Evolutionary conservation across 2,329 filamentous ascomycete genomes (phyloP).

Genomic region (Sclerotinia borealis): DNA sequence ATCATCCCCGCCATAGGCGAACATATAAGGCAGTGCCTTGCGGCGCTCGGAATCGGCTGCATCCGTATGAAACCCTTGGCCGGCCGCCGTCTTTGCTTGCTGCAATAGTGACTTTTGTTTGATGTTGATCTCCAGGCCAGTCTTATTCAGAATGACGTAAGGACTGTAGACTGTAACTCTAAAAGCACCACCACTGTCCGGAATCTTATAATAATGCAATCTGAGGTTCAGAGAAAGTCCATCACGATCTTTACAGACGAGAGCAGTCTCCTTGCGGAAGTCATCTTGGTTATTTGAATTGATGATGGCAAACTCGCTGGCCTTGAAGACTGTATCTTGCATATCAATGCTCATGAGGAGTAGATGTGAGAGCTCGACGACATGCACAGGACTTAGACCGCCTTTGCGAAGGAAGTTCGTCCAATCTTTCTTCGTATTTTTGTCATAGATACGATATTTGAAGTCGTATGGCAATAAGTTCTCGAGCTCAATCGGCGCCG

Average conservation of each 20-base stretch:
- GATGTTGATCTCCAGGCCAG: slow-evolving; percentile 80
- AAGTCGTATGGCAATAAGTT: slow-evolving; percentile 96
- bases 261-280: slow-evolving; percentile 73
- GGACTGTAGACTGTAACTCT: slow-evolving; percentile 92
- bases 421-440: slow-evolving; percentile 98
- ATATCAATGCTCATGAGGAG: slow-evolving; percentile 90
- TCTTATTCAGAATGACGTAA: slow-evolving; percentile 93
- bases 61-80: slow-evolving; percentile 58
- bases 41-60: slow-evolving; percentile 47
- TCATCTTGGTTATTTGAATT: slow-evolving; percentile 84
- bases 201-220: slow-evolving; percentile 85
- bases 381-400: slow-evolving; percentile 93
- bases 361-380: slow-evolving; percentile 91
- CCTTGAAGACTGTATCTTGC: slow-evolving; percentile 90
- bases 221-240: slow-evolving; percentile 74
- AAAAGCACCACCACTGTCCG: slow-evolving; percentile 91
- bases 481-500: slow-evolving; percentile 87
- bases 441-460: slow-evolving; percentile 98
- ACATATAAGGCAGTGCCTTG: slow-evolving; percentile 91
- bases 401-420: slow-evolving; percentile 96
- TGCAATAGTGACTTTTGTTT: slow-evolving; percentile 86
- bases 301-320: slow-evolving; percentile 95
- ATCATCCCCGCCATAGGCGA: slow-evolving; percentile 84
- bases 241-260: slow-evolving; percentile 79
- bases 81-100: slow-evolving; percentile 74